Percentiles rank a stretch among this genome's conserved stretches.
Evolutionary conservation across 2,329 filamentous ascomycete genomes (phyloP).

Genomic region (Alternaria atra): DNA sequence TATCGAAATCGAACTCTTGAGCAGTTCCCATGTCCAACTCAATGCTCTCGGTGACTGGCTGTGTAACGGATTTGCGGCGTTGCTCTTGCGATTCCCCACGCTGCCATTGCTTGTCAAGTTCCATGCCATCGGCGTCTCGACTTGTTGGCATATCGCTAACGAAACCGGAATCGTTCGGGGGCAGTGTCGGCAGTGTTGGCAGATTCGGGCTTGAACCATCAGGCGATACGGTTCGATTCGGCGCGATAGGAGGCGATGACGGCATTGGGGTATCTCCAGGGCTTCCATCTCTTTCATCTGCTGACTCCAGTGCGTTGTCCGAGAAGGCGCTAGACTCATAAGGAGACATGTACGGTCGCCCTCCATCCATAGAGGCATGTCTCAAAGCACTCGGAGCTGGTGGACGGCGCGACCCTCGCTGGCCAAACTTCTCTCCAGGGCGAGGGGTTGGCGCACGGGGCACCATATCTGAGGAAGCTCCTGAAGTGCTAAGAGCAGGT

Average conservation of each 20-base stretch:
- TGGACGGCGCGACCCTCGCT: constrained; percentile 43
- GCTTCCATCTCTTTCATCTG: constrained; percentile 58
- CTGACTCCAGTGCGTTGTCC: constrained; percentile 55
- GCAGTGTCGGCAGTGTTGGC: constrained; percentile 68
- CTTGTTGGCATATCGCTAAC: constrained; percentile 82
- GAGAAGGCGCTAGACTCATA: constrained; percentile 49
- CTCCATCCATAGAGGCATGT: constrained; percentile 66
- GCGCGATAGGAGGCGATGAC: constrained; percentile 85
- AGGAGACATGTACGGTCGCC: constrained; percentile 43
- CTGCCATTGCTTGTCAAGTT: constrained; percentile 37
- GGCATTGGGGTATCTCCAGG: constrained; percentile 76
- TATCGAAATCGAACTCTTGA: constrained; percentile 13
- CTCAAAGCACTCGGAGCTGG: constrained; percentile 62
- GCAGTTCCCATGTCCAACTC: constrained; percentile 26
- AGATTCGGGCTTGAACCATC: constrained; percentile 80
- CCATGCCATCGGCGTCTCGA: constrained; percentile 69
- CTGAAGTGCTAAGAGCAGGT: constrained; percentile 67
- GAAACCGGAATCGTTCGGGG: constrained; percentile 77
- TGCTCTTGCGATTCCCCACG: constrained; percentile 30
- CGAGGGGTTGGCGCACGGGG: constrained; percentile 81
- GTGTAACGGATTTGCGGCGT: constrained; percentile 21
- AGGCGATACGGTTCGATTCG: constrained; percentile 64
- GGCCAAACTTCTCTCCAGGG: constrained; percentile 56
- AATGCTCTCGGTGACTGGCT: constrained; percentile 33
- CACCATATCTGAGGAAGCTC: constrained; percentile 71